These are phyloP conservation scores for Cucumis cinereus DNA, from an alignment of 306 rosid species.

Conservation along the genomic window DNA sequence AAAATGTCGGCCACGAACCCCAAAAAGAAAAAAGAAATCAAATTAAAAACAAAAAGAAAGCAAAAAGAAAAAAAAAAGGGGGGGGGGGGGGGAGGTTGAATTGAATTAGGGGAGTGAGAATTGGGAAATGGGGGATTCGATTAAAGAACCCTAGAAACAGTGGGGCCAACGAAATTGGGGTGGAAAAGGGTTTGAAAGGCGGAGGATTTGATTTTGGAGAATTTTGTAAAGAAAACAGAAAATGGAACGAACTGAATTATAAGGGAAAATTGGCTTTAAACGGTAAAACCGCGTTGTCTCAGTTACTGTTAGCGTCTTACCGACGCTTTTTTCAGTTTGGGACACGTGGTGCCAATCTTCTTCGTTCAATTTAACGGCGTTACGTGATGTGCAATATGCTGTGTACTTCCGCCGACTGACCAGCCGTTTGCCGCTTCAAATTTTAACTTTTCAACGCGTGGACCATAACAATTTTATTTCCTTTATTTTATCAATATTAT, in stretches of 20 bases:
- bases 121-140: slow-evolving; percentile 11
- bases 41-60: background rate
- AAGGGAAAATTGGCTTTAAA: background rate
- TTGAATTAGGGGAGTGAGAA: background rate
- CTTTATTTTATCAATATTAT: too few species aligned
- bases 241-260: background rate
- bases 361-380: background rate
- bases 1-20: background rate
- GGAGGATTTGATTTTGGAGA: background rate
- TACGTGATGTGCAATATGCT: background rate
- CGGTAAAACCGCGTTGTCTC: slow-evolving; percentile 45
- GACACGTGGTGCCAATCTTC: slow-evolving; percentile 17
- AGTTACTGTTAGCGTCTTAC: slow-evolving; percentile 27
- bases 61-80: too few species aligned
- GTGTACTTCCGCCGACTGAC: background rate
- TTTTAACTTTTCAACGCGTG: background rate
- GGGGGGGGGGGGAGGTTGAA: background rate
- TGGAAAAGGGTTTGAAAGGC: background rate
- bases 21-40: background rate
- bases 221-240: background rate
- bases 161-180: background rate
- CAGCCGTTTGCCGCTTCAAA: background rate
- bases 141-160: slow-evolving; percentile 5
- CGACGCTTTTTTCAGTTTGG: background rate
- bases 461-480: background rate